These are phyloP conservation scores for Gnaphalium uliginosum DNA, from an alignment of 129 eudicot genomes.

Conservation along the genomic window DNA sequence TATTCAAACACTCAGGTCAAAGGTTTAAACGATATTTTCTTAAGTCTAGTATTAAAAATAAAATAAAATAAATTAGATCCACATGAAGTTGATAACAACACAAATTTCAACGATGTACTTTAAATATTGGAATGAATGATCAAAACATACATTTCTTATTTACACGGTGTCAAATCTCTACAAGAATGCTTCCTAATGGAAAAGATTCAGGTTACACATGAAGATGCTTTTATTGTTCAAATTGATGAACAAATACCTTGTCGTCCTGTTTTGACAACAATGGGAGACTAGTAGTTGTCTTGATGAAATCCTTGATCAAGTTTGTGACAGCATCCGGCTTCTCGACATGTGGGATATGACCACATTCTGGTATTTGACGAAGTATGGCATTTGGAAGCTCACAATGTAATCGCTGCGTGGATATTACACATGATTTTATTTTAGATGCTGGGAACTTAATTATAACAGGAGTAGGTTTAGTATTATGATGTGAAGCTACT, in stretches of 20 bases:
- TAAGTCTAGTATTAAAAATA: neutral
- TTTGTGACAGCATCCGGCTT: conserved; percentile 66
- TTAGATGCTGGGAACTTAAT: neutral
- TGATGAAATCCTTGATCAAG: conserved; percentile 57
- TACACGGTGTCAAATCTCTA: neutral
- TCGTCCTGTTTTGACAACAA: conserved; percentile 20
- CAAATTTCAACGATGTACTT: neutral
- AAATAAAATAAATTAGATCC: too few relatives aligned
- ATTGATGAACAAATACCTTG: conserved; percentile 25
- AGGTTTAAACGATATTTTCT: neutral
- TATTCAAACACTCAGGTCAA: neutral
- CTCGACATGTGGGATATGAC: conserved; percentile 91
- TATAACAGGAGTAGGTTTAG: neutral
- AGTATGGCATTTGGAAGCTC: conserved; percentile 75
- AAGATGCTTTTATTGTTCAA: conserved; percentile 21
- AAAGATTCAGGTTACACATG: neutral
- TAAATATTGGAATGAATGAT: neutral
- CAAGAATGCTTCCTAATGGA: neutral
- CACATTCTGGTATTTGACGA: conserved; percentile 83
- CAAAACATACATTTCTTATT: neutral
- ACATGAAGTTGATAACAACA: too few relatives aligned
- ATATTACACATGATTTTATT: neutral
- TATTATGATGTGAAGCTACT: conserved; percentile 25
- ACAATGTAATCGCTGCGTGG: conserved; percentile 67
- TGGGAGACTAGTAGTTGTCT: neutral